phyloP scores from a whole-genome alignment of 768 basidiomycete species.

The Boletus barrowsii region DNA sequence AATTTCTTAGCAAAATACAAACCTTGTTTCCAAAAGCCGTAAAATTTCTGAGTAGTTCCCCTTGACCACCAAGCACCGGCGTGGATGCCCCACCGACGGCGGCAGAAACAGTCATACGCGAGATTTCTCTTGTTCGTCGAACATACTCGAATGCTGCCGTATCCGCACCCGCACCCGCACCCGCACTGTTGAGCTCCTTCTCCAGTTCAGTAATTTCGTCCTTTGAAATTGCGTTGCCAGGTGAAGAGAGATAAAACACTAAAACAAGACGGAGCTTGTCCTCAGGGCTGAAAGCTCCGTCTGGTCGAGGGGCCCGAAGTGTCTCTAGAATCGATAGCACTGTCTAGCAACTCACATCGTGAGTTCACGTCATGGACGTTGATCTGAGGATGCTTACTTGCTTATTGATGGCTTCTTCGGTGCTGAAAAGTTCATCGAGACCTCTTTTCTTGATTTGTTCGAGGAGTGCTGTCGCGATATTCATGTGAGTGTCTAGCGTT shows the following conservation, averaged over 20 bases:
- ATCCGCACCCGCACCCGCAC: slow-evolving; percentile 79
- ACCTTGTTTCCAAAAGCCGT: slow-evolving; percentile 89
- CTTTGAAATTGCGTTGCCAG: slow-evolving; percentile 76
- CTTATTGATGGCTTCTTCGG: slow-evolving; percentile 86
- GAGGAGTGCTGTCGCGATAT: slow-evolving; percentile 92
- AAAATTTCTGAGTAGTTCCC: slow-evolving; percentile 92
- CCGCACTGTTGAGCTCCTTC: slow-evolving; percentile 77
- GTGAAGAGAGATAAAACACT: slow-evolving; percentile 90
- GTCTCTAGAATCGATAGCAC: slow-evolving; percentile 79
- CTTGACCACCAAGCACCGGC: slow-evolving; percentile 67
- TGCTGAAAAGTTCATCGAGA: slow-evolving; percentile 95
- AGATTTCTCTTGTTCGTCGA: slow-evolving; percentile 85
- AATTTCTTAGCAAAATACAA: slow-evolving; percentile 21
- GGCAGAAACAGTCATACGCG: slow-evolving; percentile 81
- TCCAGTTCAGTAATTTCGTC: slow-evolving; percentile 89
- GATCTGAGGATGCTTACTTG: slow-evolving; percentile 47
- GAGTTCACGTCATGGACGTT: not conserved
- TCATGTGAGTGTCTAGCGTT: slow-evolving; percentile 98
- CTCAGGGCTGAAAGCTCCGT: slow-evolving; percentile 60
- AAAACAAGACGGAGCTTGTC: slow-evolving; percentile 94
- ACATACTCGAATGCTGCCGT: slow-evolving; percentile 88
- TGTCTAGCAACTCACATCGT: slow-evolving; percentile 42
- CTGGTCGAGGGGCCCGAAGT: slow-evolving; percentile 70
- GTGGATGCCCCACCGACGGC: slow-evolving; percentile 59
- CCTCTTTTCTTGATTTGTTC: slow-evolving; percentile 95